Evolutionary conservation across 2,329 filamentous ascomycete genomes (phyloP), one percentile per base, ranked within the genome.

Genomic region (Aspergillus sp.): DNA sequence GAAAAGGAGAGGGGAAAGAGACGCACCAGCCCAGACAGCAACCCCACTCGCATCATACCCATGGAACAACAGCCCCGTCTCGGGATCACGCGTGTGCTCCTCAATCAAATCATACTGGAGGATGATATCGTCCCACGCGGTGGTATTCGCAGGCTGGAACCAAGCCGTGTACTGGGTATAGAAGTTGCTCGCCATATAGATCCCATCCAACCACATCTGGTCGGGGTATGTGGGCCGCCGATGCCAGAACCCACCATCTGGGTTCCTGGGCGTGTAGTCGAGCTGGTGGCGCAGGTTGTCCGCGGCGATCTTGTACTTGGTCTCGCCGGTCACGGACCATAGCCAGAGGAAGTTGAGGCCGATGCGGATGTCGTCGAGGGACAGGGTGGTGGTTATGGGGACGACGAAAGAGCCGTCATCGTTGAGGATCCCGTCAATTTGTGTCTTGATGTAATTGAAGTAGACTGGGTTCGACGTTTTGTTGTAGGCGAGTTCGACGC

Each of bases 201-300:
- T 64, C 1, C 64, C 64, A 54, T 66, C 64, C 54, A 66, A 51
- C 64, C 64, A 66, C 64, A 66, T 66, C 30, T 66, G 64, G 23
- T 66, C 57, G 7, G 64, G 64, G 46, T 66, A 66, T 0, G 64
- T 66, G 0, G 62, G 62, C n/a, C 52, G 49, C 7, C 64, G 64
- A 34, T 66, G 64, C 64, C 62, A 66, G 22, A 66, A 55, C 8
- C 64, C 64, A 3, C 62, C 64, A 1, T 54, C 64, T 8, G 52
- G 49, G 30, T 66, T 66, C 34, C 62, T 59, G 17, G 64, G 64
- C 7, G 62, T 64, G 34, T 62, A 22, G 15, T 66, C 62, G 6
- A 66, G 61, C 41, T 66, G 62, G 1, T 28, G 22, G 4, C 64
- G 64, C 8, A 66, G 57, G 13, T 53, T 57, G 23, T 64, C 62